Evolutionary conservation across 1,284 basidiomycete genomes (phyloP), one percentile per base, ranked within the genome.

Genomic region (Apiotrichum siamense): DNA sequence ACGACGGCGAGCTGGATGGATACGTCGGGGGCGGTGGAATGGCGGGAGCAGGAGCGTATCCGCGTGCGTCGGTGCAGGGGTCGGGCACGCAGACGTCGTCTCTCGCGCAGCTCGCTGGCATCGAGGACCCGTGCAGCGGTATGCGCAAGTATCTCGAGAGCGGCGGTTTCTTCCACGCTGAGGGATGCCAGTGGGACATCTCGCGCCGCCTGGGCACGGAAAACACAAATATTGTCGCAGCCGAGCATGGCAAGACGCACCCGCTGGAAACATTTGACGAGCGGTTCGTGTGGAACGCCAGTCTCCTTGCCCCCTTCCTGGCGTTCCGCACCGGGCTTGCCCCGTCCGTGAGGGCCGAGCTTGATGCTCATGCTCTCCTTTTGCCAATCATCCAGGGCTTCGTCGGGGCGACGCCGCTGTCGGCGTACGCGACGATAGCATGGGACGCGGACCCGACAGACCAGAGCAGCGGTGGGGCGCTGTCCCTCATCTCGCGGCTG

Each of bases 371-470:
- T 35, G 64, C 61, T 2, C 66, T 77, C 27, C 55, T 77, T 32
- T 62, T 94, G n/a, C 80, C 93, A 18, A 84, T 87, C 25, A 96
- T 97, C 35, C 94, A 98, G 78, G 96, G 94, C 11, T 97, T 83
- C 71, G 87, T 83, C 55, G 90, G 87, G 0, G 77, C 63, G 4
- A 44, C 58, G 11, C 59, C 68, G 1, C 52, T 69, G n/a, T n/a
- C n/a, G n/a, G n/a, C n/a, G n/a, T n/a, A n/a, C 18, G 50, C 58
- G 1, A 59, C 83, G 97, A 78, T 94, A 92, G 17, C 94, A 83
- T 72, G 87, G 83, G 56, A 88, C 86, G 0, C 76, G 59, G 7
- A 43, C 55, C n/a, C n/a, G 18, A 59, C 65, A 0, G 46, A 62
- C 26, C 49, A 50, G 3, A 44, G 17, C 60, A 83, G 23, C n/a